Evolutionary conservation across 108 stramenopile genomes (phyloP).

Genomic region (Cylindrotheca closterium): DNA sequence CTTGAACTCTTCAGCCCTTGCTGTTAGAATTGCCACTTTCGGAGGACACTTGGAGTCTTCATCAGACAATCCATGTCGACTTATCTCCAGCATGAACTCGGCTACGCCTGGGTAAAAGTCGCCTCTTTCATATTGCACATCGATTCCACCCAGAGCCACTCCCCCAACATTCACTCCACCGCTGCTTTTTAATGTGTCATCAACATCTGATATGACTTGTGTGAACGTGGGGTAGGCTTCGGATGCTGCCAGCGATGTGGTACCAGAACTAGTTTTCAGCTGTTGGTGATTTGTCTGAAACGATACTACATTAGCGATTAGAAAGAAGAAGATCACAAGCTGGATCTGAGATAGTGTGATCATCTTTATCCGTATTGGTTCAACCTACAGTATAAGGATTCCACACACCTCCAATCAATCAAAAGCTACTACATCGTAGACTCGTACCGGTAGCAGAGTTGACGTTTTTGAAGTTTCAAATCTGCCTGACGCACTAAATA

Average conservation of each 20-base stretch:
- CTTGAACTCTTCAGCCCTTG: constrained; percentile 94
- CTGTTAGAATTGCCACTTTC: constrained; percentile 93
- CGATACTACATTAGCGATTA: not conserved
- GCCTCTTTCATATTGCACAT: constrained; percentile 90
- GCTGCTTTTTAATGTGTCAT: constrained; percentile 92
- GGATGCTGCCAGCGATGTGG: constrained; percentile 39
- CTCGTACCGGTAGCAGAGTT: not conserved
- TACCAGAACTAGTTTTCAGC: not conserved
- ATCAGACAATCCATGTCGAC: constrained; percentile 20
- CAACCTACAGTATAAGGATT: no score
- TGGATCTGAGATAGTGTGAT: not conserved
- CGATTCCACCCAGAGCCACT: constrained; percentile 89
- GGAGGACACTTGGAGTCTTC: constrained; percentile 46
- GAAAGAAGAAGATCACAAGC: not conserved
- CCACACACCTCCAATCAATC: not conserved
- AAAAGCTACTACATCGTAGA: not conserved
- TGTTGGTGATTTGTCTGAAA: constrained; percentile 4
- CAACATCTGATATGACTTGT: constrained; percentile 81
- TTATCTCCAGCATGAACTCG: constrained; percentile 91
- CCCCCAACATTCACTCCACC: constrained; percentile 88
- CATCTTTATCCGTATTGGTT: not conserved
- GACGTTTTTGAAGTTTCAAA: not conserved
- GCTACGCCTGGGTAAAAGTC: constrained; percentile 94
- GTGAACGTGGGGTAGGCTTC: constrained; percentile 21
- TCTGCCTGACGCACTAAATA: not conserved